These are phyloP conservation scores for Saccharomyces hybrid DNA, from an alignment of 1,139 yeast species.

Conservation along the genomic window DNA sequence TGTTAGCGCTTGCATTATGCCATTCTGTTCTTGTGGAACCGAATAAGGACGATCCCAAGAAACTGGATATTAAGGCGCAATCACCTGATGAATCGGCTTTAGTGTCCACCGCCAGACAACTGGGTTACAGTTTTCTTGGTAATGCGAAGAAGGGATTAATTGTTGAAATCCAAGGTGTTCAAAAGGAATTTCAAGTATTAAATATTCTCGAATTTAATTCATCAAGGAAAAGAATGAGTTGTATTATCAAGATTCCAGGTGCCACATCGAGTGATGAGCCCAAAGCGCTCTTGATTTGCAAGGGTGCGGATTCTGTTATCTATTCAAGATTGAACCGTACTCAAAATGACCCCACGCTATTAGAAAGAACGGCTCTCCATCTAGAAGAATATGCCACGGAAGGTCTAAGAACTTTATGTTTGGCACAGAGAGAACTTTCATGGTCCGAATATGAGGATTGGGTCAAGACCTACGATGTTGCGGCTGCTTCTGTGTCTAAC, in stretches of 20 bases:
- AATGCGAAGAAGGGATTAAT: slow-evolving; percentile 66
- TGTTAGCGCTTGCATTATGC: slow-evolving; percentile 83
- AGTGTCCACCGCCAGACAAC: slow-evolving; percentile 89
- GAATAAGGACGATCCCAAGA: slow-evolving; percentile 47
- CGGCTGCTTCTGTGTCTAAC: slow-evolving; percentile 67
- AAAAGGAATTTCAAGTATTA: slow-evolving; percentile 62
- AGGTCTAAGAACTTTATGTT: slow-evolving; percentile 89
- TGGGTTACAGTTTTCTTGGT: slow-evolving; percentile 74
- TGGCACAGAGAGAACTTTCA: slow-evolving; percentile 72
- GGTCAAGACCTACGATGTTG: slow-evolving; percentile 62
- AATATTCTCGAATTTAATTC: slow-evolving; percentile 82
- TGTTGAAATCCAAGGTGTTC: slow-evolving; percentile 69
- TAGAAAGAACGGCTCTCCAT: slow-evolving; percentile 70
- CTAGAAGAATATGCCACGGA: slow-evolving; percentile 90
- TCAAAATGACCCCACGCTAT: slow-evolving; percentile 33
- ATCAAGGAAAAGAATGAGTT: slow-evolving; percentile 94
- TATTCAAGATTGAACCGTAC: slow-evolving; percentile 51
- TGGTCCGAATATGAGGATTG: slow-evolving; percentile 57
- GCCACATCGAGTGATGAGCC: slow-evolving; percentile 36
- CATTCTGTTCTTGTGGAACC: slow-evolving; percentile 85
- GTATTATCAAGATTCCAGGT: slow-evolving; percentile 59
- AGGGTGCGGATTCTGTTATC: slow-evolving; percentile 93
- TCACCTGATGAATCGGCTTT: slow-evolving; percentile 97
- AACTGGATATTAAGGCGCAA: slow-evolving; percentile 73
- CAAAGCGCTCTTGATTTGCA: slow-evolving; percentile 57